Base-by-base conservation (phyloP, 805 yeast species). In the Saturnispora zaruensis region DNA sequence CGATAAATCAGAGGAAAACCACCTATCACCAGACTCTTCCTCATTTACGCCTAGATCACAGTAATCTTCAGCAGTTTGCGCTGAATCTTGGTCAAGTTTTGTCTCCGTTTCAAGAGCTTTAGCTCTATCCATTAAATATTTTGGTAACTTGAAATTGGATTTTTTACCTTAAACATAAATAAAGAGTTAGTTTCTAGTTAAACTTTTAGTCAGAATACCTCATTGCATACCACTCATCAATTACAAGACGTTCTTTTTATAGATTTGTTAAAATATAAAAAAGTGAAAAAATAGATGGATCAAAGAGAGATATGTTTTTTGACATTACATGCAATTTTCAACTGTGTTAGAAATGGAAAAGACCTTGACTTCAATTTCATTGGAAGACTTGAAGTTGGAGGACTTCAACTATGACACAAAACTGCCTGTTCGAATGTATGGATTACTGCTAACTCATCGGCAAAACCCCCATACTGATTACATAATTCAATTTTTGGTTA, bases 1-100 rank as follows among this genome's bases (percentile, higher is more conserved):
- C 9, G 84, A 66, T 5, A 82, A 60, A 56, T 84, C 90, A 0
- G 87, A 78, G 1, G 78, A 69, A 5, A 78, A 61, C 88, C 89
- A 84, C 44, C 90, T 63, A 58, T 84, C 90, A 0, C 87, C 91
- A n/a, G 78, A 74, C 51, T 84, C 90, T 59, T 84, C 91, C 49
- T 78, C 80, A 9, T 68, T 68, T 0, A 81, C 70, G 1, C 81
- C 91, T 46, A 66, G 66, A 30, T 76, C 79, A n/a, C 81, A 68
- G 47, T 58, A 73, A 4, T 80, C 87, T 30, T 76, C 78, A 0
- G 75, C 70, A 0, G 79, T 72, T 5, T 66, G 61, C 5, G 75
- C 74, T 9, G 57, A 59, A 5, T 9, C 41, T 44, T 30, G 11
- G 26, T 40, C 32, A 41, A 38, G 5, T 30, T 25, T 26, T 37